Evolutionary conservation across 2,329 filamentous ascomycete species (phyloP).

Genomic region (Colletotrichum musicola): DNA sequence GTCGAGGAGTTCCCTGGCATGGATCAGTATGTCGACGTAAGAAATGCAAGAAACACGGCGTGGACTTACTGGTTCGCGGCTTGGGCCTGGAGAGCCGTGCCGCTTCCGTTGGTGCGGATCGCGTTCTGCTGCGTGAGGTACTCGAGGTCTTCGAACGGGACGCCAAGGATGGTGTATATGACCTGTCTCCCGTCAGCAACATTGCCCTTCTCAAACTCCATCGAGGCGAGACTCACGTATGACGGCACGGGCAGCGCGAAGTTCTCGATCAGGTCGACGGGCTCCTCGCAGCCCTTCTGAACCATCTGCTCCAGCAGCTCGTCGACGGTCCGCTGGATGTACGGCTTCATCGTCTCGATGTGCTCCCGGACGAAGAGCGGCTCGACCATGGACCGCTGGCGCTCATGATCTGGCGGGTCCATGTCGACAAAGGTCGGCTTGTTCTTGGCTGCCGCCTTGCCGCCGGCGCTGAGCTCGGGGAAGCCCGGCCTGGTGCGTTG

Average conservation of each 20-base stretch:
- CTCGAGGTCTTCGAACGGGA: conserved; percentile 60
- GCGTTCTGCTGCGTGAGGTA: conserved; percentile 60
- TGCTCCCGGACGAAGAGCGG: conserved; percentile 55
- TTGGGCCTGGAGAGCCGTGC: conserved; percentile 59
- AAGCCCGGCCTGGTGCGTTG: conserved; percentile 58
- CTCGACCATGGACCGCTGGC: conserved; percentile 61
- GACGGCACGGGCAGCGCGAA: conserved; percentile 62
- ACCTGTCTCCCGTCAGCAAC: conserved; percentile 47
- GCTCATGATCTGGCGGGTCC: conserved; percentile 61
- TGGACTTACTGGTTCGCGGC: conserved; percentile 59
- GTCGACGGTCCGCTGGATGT: conserved; percentile 60
- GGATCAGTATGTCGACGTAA: background rate
- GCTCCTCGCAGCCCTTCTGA: conserved; percentile 50
- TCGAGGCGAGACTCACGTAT: conserved; percentile 52
- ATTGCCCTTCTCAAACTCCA: background rate
- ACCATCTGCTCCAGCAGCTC: conserved; percentile 55
- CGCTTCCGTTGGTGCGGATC: conserved; percentile 60
- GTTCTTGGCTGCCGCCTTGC: conserved; percentile 61
- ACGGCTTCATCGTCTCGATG: conserved; percentile 55
- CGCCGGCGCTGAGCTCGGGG: conserved; percentile 60
- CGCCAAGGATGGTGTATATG: conserved; percentile 63
- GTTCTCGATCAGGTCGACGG: conserved; percentile 60
- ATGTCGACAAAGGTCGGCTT: conserved; percentile 65
- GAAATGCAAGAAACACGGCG: too few species aligned
- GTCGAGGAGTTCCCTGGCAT: conserved; percentile 53